Evolutionary conservation across 73 alveolate species (phyloP), one percentile per base, ranked within the genome.

Genomic region (Paramecium bursaria): DNA sequence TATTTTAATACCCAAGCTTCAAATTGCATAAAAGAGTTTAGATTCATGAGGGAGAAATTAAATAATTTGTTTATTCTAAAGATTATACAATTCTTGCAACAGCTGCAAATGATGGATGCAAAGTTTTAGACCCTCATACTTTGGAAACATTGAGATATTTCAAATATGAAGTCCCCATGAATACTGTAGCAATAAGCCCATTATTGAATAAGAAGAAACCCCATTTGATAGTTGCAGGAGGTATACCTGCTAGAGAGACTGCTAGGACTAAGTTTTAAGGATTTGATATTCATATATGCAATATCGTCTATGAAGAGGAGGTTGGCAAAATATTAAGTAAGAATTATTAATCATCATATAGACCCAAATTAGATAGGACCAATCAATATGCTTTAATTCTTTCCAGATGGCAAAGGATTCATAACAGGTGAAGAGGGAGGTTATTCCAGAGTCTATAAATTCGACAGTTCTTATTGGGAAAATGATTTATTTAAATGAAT

Each of bases 161-260:
- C 60, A 79, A 79, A 39, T 53, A 79, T 53, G 75, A 79, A 53
- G 89, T 79, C 7, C 76, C 75, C 9, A 79, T 79, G 89, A 79
- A 79, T 55, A 31, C 89, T 39, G 89, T 79, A 25, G 85, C 85
- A 13, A 79, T 79, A 13, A 33, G 74, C 17, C 89, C 89, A 33
- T 79, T 79, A 55, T 53, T 79, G 19, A 79, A 79, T 31, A 25
- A 79, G 3, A 25, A 21, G 46, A 79, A 79, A 55, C 76, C 75
- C 54, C 89, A 79, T 50, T 35, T 61, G 1, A 50, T 79, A 4
- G 76, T 79, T 25, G 89, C 85, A 39, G 89, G 89, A 53, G 89
- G 89, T 79, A 53, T 79, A 15, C 89, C 89, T 21, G 89, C 89
- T 29, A 79, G 89, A 79, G 89, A 79, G 35, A 53, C 89, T 48